These are phyloP conservation scores for Helichrysum umbraculigerum DNA, from an alignment of 129 eudicot genomes.

Conservation along the genomic window DNA sequence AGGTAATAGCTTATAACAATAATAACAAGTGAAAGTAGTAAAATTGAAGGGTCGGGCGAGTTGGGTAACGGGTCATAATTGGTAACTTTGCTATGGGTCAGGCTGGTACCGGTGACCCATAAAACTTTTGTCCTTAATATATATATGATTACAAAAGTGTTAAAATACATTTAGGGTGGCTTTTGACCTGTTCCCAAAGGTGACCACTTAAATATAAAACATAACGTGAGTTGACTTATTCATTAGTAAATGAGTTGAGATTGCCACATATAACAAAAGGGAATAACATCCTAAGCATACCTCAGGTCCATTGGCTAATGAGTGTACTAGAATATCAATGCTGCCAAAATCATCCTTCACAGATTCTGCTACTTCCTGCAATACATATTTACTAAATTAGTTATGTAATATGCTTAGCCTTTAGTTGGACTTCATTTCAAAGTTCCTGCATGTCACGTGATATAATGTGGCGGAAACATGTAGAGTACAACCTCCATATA, in stretches of 20 bases:
- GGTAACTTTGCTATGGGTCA: neutral
- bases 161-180: neutral
- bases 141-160: neutral
- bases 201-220: neutral
- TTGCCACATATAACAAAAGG: neutral
- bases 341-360: constrained; percentile 65
- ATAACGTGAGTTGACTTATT: neutral
- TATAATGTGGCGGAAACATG: neutral
- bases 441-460: neutral
- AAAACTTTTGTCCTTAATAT: neutral
- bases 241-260: neutral
- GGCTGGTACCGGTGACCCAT: neutral
- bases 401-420: neutral
- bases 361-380: neutral
- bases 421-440: neutral
- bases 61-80: neutral
- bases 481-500: neutral
- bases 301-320: constrained; percentile 91
- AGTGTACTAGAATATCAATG: constrained; percentile 76
- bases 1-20: too few species aligned
- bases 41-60: neutral
- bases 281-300: constrained; percentile 22
- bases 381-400: neutral
- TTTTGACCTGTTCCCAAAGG: neutral
- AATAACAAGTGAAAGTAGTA: neutral